Evolutionary conservation across 352 stramenopile species (phyloP).

Genomic region (Pythium aquatile): DNA sequence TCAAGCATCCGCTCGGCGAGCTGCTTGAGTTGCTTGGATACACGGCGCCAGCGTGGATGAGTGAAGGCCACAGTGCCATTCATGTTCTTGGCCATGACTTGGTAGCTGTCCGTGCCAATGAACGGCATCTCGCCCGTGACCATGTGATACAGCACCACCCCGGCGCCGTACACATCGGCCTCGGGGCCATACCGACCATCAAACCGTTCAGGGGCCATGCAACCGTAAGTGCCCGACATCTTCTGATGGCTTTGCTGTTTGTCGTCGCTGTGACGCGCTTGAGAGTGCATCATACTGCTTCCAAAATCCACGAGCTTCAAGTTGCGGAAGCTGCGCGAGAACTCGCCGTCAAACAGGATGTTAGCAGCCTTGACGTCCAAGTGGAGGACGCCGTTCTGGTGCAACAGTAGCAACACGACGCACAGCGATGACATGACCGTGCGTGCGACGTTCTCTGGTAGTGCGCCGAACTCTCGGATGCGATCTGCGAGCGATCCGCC

Average conservation of each 20-base stretch:
- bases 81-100: constrained; percentile 70
- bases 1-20: constrained; percentile 52
- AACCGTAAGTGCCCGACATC: constrained; percentile 49
- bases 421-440: constrained; percentile 47
- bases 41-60: constrained; percentile 34
- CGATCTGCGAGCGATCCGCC: constrained; percentile 53
- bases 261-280: constrained; percentile 7
- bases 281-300: constrained; percentile 31
- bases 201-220: constrained; percentile 67
- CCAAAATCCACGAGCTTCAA: constrained; percentile 75
- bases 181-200: constrained; percentile 44
- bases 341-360: constrained; percentile 55
- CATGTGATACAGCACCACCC: constrained; percentile 67
- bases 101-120: constrained; percentile 36
- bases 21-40: constrained; percentile 34
- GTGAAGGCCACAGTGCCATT: constrained; percentile 45
- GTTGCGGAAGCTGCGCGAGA: constrained; percentile 35
- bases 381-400: constrained; percentile 54
- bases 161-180: constrained; percentile 61
- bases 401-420: constrained; percentile 43
- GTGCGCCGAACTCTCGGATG: constrained; percentile 33
- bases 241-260: constrained; percentile 8
- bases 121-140: constrained; percentile 53
- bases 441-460: constrained; percentile 37
- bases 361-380: constrained; percentile 68